Base-by-base conservation (phyloP, 2,329 filamentous ascomycete species). In the Chrysosphaeria jannelii region DNA sequence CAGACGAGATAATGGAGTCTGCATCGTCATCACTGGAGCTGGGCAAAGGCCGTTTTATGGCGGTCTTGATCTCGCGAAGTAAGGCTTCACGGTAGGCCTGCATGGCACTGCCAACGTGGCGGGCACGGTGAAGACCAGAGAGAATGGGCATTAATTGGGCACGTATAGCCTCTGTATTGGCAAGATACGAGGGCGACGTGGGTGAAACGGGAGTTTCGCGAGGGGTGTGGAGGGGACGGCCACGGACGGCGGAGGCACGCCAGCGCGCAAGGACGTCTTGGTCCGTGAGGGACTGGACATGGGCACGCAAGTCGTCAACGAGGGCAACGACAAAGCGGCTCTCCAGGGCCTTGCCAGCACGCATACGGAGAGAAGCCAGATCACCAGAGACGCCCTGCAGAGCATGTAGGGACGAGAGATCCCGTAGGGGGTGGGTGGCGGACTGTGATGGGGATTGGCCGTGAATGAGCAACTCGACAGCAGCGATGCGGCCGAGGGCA, bases 11-110 rank as follows among this genome's bases (percentile, higher is more conserved):
- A 48, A 81, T 69, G 1, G 78, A 89, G 39, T 85, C 75, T 29
- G 69, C 74, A 38, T 97, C 85, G 33, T 93, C 81, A 29, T 97
- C 85, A 34, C 64, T 85, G 8, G 81, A 89, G 37, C 78, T 90
- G 1, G 85, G 85, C 19, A 97, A 52, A 13, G 81, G 71, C 27
- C 65, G 62, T 25, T 78, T 61, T 23, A 97, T 81, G 23, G 93
- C 50, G 16, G 61, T 65, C 35, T 81, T 71, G 39, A 93, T 68
- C 42, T 97, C 85, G 23, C 72, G 66, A 30, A 89, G 48, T 8
- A 89, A 63, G 1, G 72, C 58, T 19, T 89, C 78, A 31, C 81
- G 63, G 41, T 85, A 93, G 0, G 67, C 63, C 19, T 67, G 57
- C n/a, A 78, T 72, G 11, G 85, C 85, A 17, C 67, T 60, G 4